Evolutionary conservation across 495 filamentous ascomycete genomes (phyloP), one percentile per base, ranked within the genome.

Genomic region (Xylaria venustula): DNA sequence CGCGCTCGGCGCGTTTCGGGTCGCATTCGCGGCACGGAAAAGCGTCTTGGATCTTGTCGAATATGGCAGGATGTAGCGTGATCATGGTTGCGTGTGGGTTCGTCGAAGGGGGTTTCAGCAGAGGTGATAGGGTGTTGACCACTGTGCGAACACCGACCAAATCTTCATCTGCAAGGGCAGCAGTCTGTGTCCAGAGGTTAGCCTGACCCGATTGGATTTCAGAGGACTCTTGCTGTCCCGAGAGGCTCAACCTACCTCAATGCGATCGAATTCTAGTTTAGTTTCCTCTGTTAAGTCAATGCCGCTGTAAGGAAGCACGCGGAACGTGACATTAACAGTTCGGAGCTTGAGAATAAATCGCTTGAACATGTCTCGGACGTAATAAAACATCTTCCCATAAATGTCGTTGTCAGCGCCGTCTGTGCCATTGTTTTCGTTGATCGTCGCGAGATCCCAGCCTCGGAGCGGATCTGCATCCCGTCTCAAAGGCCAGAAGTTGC

Each of bases 301-400:
- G 41, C 12, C 26, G 19, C 22, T 26, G 25, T 47, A 58, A 23
- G 41, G 54, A 25, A 36, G 20, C 28, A 58, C 32, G 6, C 37
- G 37, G 15, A 58, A 48, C 7, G 17, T 48, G 28, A 58, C 32
- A 0, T 32, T 6, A 25, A 26, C 0, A 0, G 25, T 36, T 4
- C 54, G 54, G 2, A 58, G 42, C 28, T 40, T 46, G 3, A 47
- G 42, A 17, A 58, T 48, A 23, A 58, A 58, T 3, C 23, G 8
- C 54, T 58, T 37, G 54, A 58, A 58, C 17, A 58, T 26, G 26
- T 47, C 17, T 12, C 54, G 42, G 7, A 48, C 45, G 15, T 47
- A 26, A 6, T 58, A 58, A 28, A 58, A 58, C 42, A 48, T 7
- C 32, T 37, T 58, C 8, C 54, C 54, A 11, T 58, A 58, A 6